Evolutionary conservation across 805 yeast genomes (phyloP), one percentile per base, ranked within the genome.

Genomic region (Ogataea sp.): DNA sequence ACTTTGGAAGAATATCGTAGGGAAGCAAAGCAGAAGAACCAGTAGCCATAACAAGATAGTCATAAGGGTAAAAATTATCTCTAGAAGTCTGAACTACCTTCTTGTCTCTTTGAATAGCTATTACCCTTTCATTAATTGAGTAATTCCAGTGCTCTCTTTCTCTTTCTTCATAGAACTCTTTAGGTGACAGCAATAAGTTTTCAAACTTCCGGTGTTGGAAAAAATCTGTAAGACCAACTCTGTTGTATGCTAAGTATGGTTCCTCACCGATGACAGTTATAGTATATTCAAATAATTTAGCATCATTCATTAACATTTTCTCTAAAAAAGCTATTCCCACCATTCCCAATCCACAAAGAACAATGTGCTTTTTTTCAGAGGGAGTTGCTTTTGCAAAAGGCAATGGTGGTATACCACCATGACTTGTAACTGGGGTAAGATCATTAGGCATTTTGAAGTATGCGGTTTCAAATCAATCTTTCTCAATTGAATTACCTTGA

Each of bases 331-430:
- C 55, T 13, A 59, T 42, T 18, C 63, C 64, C 23, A 59, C 63
- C 67, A 61, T 61, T 15, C 67, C 67, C 6, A 61, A 49, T 16
- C 67, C 65, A 24, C 56, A 55, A n/a, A 61, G 50, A 7, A 61
- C 56, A 18, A 61, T 41, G n/a, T 45, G 47, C 42, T 52, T 47
- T 33, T 42, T 43, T 11, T 11, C 15, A 2, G 39, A 31, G 11
- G 42, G 39, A 3, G 6, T 14, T 20, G 33, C 27, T 27, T 26
- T 32, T 11, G 21, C 21, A 16, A 47, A 47, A 17, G 44, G 36
- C 20, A 38, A 25, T 30, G 36, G 30, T 16, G 32, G 32, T 7
- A 38, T 15, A 14, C 39, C 32, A 20, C 20, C 26, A 32, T 32
- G 26, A 20, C 26, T 20, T 7, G 9, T 8, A 20, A 20, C 13